A percentile compares a stretch with the other conserved stretches of the same genome.
These are phyloP conservation scores for Penicillium vulpinum DNA, from an alignment of 2,329 filamentous ascomycete genomes.

Conservation along the genomic window DNA sequence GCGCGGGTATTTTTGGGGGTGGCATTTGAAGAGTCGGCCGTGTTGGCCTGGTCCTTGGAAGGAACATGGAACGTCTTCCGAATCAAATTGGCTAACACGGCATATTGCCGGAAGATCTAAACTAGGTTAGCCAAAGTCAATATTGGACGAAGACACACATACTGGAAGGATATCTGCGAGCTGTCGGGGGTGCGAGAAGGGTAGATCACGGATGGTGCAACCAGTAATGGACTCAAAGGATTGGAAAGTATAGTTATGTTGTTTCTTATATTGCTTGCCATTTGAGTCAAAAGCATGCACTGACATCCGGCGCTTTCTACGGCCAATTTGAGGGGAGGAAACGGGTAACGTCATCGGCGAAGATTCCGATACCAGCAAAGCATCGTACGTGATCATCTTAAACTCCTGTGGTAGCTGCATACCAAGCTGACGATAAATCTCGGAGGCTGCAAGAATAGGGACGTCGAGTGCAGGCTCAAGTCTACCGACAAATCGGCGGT, in stretches of 20 bases:
- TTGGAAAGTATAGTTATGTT: conserved; percentile 48
- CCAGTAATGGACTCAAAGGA: conserved; percentile 44
- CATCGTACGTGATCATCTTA: conserved; percentile 42
- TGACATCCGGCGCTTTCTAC: conserved; percentile 35
- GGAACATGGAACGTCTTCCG: conserved; percentile 35
- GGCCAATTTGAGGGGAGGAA: conserved; percentile 27
- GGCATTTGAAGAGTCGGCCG: conserved; percentile 5
- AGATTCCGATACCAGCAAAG: conserved; percentile 38
- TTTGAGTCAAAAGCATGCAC: conserved; percentile 35
- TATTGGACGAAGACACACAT: conserved; percentile 12
- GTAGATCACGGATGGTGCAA: conserved; percentile 43
- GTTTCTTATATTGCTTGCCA: conserved; percentile 30
- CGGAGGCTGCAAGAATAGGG: conserved; percentile 43
- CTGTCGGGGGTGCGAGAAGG: conserved; percentile 49
- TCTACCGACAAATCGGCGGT: conserved; percentile 47
- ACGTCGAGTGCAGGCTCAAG: conserved; percentile 46
- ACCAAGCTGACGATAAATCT: conserved; percentile 44
- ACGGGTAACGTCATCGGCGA: conserved; percentile 22
- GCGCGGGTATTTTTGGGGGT: conserved; percentile 4
- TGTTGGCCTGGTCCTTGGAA: conserved; percentile 15
- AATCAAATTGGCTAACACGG: conserved; percentile 42
- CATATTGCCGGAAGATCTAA: conserved; percentile 48
- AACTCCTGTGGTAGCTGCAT: conserved; percentile 43
- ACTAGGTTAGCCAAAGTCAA: conserved; percentile 4
- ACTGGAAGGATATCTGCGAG: conserved; percentile 46